These are phyloP conservation scores for Taphrina communis DNA, from an alignment of 1,139 yeast genomes.

Conservation along the genomic window DNA sequence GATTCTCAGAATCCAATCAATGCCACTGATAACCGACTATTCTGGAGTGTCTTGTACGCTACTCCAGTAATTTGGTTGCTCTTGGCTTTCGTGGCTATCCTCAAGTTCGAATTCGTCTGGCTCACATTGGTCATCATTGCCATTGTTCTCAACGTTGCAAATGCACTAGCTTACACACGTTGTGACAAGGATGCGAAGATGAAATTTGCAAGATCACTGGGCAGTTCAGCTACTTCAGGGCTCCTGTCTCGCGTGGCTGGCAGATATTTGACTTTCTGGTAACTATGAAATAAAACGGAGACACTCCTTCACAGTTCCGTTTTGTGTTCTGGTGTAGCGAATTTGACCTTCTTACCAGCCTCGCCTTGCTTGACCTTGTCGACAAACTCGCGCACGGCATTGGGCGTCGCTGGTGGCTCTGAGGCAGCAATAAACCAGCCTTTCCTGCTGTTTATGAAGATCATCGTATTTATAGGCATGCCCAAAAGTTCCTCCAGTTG, in stretches of 20 bases:
- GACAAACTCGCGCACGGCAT: slow-evolving; percentile 23
- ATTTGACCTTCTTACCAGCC: slow-evolving; percentile 15
- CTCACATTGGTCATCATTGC: slow-evolving; percentile 53
- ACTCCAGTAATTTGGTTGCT: slow-evolving; percentile 78
- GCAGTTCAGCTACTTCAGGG: slow-evolving; percentile 33
- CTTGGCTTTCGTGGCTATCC: slow-evolving; percentile 74
- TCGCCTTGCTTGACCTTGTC: slow-evolving; percentile 31
- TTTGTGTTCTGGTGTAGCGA: neutral
- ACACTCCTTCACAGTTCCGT: neutral
- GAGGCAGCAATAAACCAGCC: slow-evolving; percentile 16
- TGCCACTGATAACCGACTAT: slow-evolving; percentile 86
- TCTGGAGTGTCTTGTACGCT: slow-evolving; percentile 79
- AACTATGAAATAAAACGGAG: neutral
- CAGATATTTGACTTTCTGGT: slow-evolving; percentile 28
- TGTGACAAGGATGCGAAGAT: slow-evolving; percentile 43
- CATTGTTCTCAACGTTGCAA: slow-evolving; percentile 38
- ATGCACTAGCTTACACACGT: slow-evolving; percentile 44
- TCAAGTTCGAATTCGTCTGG: slow-evolving; percentile 79
- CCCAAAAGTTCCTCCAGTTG: neutral
- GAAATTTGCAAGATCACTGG: slow-evolving; percentile 40
- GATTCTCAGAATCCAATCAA: slow-evolving; percentile 81
- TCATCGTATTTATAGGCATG: slow-evolving; percentile 4
- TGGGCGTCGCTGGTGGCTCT: neutral
- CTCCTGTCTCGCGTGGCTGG: slow-evolving; percentile 31
- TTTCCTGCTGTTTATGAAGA: slow-evolving; percentile 24